Conservation (phyloP, 1,284 basidiomycete genomes). For the Tranzscheliella williamsii region DNA sequence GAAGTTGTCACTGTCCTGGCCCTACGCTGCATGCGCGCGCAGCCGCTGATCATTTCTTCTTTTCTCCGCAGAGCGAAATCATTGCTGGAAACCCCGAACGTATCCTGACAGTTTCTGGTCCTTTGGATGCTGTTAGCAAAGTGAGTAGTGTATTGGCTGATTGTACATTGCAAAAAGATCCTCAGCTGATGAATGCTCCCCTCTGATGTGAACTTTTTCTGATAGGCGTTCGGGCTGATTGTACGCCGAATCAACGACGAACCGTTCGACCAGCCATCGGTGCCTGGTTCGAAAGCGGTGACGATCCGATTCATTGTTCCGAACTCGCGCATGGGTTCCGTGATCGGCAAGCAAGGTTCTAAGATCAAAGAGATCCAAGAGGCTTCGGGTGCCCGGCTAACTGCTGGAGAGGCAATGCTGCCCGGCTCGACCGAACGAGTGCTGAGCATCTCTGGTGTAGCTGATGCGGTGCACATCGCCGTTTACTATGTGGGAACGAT, state of each 20-base stretch:
- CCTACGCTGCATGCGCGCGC: background rate
- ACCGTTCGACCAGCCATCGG: constrained; percentile 94
- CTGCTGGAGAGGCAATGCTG: constrained; percentile 96
- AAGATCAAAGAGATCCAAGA: constrained; percentile 99
- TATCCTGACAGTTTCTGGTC: constrained; percentile 93
- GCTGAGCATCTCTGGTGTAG: constrained; percentile 94
- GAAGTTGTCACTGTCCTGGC: background rate
- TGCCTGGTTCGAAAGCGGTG: constrained; percentile 94
- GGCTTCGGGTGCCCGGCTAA: constrained; percentile 90
- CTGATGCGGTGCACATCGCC: constrained; percentile 99
- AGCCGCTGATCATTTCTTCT: background rate
- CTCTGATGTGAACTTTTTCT: no score
- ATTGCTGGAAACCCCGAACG: constrained; percentile 86
- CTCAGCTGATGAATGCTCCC: no score
- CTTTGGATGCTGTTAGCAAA: constrained; percentile 98
- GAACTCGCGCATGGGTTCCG: constrained; percentile 98
- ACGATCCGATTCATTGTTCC: constrained; percentile 98
- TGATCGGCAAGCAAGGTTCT: constrained; percentile 94
- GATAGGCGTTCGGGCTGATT: constrained; percentile 94
- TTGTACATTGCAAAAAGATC: no score
- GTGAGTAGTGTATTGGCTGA: no score
- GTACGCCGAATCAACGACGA: constrained; percentile 99
- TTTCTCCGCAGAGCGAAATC: constrained; percentile 49
- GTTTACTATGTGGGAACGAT: constrained; percentile 99
- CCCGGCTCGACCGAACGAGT: constrained; percentile 94